Evolutionary conservation across 768 basidiomycete species (phyloP).

Genomic region (Leucogyrophana mollusca): DNA sequence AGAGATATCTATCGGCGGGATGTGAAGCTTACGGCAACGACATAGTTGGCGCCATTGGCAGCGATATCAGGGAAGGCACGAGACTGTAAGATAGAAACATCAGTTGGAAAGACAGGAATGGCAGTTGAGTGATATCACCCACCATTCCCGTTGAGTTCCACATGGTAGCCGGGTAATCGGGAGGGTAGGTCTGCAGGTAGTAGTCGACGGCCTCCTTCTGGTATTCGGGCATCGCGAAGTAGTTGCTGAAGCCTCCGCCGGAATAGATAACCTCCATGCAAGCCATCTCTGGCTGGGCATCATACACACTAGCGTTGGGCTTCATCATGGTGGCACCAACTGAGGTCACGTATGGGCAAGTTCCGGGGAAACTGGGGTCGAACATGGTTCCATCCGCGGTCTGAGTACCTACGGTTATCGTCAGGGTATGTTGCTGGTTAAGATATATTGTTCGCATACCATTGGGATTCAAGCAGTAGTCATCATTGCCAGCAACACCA

Average conservation of each 20-base stretch:
- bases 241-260: conserved; percentile 26
- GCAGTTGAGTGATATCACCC: background rate
- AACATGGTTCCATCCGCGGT: conserved; percentile 18
- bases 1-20: conserved; percentile 3
- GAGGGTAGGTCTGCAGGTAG: conserved; percentile 27
- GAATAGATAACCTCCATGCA: conserved; percentile 19
- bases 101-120: background rate
- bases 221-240: conserved; percentile 34
- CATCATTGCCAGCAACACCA: conserved; percentile 36
- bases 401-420: conserved; percentile 8
- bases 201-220: conserved; percentile 25
- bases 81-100: background rate
- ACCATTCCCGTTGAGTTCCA: conserved; percentile 26
- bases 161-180: conserved; percentile 20
- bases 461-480: conserved; percentile 19
- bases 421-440: background rate
- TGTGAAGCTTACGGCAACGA: conserved; percentile 4
- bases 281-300: conserved; percentile 13
- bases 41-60: conserved; percentile 26
- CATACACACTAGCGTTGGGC: conserved; percentile 21
- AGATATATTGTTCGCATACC: conserved; percentile 6
- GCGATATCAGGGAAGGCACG: conserved; percentile 31
- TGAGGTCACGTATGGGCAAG: conserved; percentile 41
- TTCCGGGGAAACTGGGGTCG: conserved; percentile 36
- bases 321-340: conserved; percentile 43